Evolutionary conservation across 225 moss, liverwort and hornwort genomes (phyloP).

Genomic region (Neckera pumila): DNA sequence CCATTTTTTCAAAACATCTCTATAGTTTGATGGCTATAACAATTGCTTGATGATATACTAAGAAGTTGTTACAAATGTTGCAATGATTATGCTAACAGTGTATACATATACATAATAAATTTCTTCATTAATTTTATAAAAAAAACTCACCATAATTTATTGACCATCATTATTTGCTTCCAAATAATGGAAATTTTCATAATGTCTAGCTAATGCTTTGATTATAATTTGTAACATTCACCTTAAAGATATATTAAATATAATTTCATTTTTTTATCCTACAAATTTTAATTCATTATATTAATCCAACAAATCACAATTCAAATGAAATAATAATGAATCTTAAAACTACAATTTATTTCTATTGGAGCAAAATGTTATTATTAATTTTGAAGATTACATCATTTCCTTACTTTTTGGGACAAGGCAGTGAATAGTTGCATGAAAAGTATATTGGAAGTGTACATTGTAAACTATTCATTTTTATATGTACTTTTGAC

Average conservation of each 20-base stretch:
- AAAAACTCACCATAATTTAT: background rate
- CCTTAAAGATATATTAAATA: no score
- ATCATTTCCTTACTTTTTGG: background rate
- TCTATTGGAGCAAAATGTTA: rapidly evolving
- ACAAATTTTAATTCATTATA: no score
- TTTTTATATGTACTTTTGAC: background rate
- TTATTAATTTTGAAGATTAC: no score
- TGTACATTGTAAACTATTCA: background rate
- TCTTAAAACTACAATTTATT: no score
- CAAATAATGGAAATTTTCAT: background rate
- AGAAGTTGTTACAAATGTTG: background rate
- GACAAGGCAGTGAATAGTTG: background rate
- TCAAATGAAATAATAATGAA: background rate
- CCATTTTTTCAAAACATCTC: background rate
- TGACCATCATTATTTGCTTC: background rate
- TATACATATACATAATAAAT: no score
- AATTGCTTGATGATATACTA: background rate
- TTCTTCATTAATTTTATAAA: background rate
- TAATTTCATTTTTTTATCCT: background rate
- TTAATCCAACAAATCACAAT: background rate
- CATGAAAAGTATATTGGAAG: background rate
- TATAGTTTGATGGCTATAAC: background rate
- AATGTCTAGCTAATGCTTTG: background rate
- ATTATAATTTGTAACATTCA: background rate
- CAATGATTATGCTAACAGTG: background rate